Evolutionary conservation across 176 grass and related monocot genomes (phyloP), one percentile per base, ranked within the genome.

Genomic region (Hordeum marinum): DNA sequence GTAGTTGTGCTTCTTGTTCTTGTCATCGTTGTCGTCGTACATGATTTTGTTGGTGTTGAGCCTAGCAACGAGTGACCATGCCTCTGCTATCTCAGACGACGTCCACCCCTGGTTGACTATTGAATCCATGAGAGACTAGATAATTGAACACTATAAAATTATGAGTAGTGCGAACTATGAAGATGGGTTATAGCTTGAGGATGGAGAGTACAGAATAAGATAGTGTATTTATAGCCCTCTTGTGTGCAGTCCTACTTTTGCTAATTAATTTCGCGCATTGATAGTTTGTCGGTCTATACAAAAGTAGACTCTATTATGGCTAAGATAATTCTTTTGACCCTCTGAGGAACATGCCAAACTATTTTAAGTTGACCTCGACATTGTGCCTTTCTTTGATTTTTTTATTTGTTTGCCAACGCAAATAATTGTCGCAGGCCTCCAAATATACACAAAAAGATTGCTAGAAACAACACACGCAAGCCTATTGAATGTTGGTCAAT

Each of bases 61-160:
- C 11, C 3, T 52, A 20, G 12, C 3, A 1, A 81, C 17, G 48
- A 81, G 39, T 4, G 29, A 80, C 15, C 45, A 69, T 8, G 55
- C 83, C 29, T 23, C 1, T 10, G 37, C 11, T 27, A 76, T 6
- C 61, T 85, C 83, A 4, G 5, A 76, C 23, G 29, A 4, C 12
- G 11, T 81, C 88, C 88, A 89, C 39, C 61, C 77, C 3, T 58
- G 63, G 21, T 62, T 61, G 63, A 70, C 8, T 26, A 1, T 7
- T 14, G 52, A 11, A 76, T 69, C 23, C 78, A 85, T 70, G 26
- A 14, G 8, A 59, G 11, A 14, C 23, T 72, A 17, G 12, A 50
- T 4, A 72, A n/a, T 45, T 45, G n/a, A 39, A 72, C 43, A 14
- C 39, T 45, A 15, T 0, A 24, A 12, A 72, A 3, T 11, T 26